Conservation (phyloP, 2,329 filamentous ascomycete species). For the Colletotrichum sp. region DNA sequence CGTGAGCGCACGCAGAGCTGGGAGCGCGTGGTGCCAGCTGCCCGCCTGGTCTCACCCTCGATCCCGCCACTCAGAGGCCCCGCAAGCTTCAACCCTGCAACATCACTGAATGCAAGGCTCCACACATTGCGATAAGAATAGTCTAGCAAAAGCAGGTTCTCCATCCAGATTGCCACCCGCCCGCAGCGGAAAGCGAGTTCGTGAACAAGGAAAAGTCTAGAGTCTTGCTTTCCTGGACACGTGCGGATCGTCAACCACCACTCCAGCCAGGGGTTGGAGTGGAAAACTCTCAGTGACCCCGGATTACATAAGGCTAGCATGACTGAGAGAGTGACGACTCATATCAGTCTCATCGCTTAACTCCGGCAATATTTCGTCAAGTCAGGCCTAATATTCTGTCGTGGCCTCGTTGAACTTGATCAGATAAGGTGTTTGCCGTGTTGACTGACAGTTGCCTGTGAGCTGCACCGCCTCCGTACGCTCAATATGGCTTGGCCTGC, state of each 20-base stretch:
- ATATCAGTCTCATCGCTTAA: background rate
- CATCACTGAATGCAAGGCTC: background rate
- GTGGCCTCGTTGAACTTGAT: background rate
- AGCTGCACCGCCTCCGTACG: background rate
- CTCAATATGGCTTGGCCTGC: background rate
- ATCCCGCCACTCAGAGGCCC: background rate
- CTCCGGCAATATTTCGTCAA: background rate
- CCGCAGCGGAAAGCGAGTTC: background rate
- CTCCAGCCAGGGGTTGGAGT: background rate
- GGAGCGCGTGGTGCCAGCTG: slow-evolving; percentile 1
- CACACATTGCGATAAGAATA: slow-evolving; percentile 6
- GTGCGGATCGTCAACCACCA: background rate
- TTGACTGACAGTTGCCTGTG: background rate
- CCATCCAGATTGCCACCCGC: background rate
- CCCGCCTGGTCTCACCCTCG: background rate
- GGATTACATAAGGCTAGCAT: background rate
- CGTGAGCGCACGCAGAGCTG: background rate
- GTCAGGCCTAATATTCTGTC: background rate
- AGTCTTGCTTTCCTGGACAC: background rate
- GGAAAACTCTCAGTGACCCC: background rate
- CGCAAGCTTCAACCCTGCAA: background rate
- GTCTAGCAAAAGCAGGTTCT: background rate
- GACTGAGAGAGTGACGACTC: background rate
- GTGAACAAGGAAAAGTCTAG: background rate
- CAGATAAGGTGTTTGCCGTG: background rate